These are phyloP conservation scores for Chalciporus piperatus DNA, from an alignment of 768 basidiomycete species.

Conservation along the genomic window DNA sequence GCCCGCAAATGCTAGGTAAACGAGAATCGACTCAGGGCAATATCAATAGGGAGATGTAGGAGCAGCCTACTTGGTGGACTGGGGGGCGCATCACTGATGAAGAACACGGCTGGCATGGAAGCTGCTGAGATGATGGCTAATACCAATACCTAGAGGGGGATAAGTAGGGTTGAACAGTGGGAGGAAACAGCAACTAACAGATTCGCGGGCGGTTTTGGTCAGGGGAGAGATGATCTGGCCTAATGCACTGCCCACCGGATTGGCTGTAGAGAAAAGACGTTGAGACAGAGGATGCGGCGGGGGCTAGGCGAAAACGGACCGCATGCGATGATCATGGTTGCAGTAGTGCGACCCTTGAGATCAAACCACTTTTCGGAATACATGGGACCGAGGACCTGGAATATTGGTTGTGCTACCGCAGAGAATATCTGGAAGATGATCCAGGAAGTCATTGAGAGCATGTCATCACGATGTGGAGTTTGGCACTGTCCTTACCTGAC, in stretches of 20 bases:
- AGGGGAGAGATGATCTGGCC: slow-evolving; percentile 73
- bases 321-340: slow-evolving; percentile 57
- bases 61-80: slow-evolving; percentile 69
- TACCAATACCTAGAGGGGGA: slow-evolving; percentile 51
- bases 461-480: slow-evolving; percentile 71
- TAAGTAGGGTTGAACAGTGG: slow-evolving; percentile 25
- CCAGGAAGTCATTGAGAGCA: slow-evolving; percentile 56
- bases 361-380: slow-evolving; percentile 88
- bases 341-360: slow-evolving; percentile 70
- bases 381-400: slow-evolving; percentile 74
- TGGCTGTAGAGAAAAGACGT: slow-evolving; percentile 47
- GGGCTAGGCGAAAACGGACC: slow-evolving; percentile 25
- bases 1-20: slow-evolving; percentile 58
- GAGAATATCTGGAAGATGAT: slow-evolving; percentile 56
- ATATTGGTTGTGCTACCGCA: slow-evolving; percentile 66
- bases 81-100: slow-evolving; percentile 64
- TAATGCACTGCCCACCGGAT: slow-evolving; percentile 70
- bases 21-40: slow-evolving; percentile 5
- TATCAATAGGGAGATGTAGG: not conserved
- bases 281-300: not conserved
- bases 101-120: slow-evolving; percentile 52
- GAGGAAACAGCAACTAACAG: slow-evolving; percentile 43
- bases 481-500: slow-evolving; percentile 14
- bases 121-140: slow-evolving; percentile 71
- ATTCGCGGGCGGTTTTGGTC: slow-evolving; percentile 49